Evolutionary conservation across 176 grass and related monocot species (phyloP).

Genomic region (Oryza meridionalis): DNA sequence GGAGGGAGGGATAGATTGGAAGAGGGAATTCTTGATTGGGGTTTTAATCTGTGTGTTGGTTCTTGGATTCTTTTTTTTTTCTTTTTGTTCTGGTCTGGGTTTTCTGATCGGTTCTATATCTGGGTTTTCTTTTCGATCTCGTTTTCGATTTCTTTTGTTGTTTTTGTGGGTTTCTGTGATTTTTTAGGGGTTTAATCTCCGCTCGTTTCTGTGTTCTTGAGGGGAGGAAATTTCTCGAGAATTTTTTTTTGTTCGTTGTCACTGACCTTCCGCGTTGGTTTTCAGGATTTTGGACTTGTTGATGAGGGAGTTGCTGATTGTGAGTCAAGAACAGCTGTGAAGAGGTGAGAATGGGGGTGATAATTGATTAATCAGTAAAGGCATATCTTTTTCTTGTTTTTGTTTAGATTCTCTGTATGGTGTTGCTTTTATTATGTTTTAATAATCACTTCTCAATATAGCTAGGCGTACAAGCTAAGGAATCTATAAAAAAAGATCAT

Average conservation of each 20-base stretch:
- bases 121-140: no score
- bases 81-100: neutral
- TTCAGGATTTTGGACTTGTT: constrained; percentile 39
- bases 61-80: constrained; percentile 9
- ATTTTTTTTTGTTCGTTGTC: neutral
- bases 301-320: constrained; percentile 20
- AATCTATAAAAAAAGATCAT: neutral
- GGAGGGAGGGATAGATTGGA: constrained; percentile 9
- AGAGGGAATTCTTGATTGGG: neutral
- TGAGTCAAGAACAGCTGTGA: constrained; percentile 32
- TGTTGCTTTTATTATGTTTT: constrained; percentile 33
- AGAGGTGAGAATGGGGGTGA: constrained; percentile 51
- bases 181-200: constrained; percentile 19
- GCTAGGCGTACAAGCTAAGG: constrained; percentile 42
- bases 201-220: neutral
- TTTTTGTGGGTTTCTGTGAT: neutral
- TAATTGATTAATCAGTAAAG: constrained; percentile 49
- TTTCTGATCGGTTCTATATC: neutral
- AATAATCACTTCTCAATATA: constrained; percentile 13
- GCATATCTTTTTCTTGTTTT: constrained; percentile 30
- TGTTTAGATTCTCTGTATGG: constrained; percentile 31
- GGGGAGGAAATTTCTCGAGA: neutral
- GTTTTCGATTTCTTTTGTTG: neutral
- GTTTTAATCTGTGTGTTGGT: constrained; percentile 3
- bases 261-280: constrained; percentile 16